Conservation (phyloP, 177 flowering plant genomes). For the Vitis hybrid region DNA sequence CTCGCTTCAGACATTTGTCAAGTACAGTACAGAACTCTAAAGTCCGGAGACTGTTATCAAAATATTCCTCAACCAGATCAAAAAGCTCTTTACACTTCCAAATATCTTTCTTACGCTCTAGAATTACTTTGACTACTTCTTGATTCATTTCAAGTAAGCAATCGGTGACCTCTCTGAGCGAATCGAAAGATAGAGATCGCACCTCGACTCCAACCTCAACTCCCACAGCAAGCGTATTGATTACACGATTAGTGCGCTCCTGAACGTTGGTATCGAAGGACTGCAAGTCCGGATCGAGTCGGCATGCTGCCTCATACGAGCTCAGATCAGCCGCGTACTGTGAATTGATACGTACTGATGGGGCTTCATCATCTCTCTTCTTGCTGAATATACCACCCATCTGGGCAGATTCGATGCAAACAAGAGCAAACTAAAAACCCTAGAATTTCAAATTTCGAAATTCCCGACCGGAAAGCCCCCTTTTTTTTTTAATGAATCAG, state of each 20-base stretch:
- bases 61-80: constrained; percentile 75
- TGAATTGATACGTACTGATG: constrained; percentile 18
- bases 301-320: constrained; percentile 69
- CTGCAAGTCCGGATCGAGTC: constrained; percentile 54
- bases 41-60: constrained; percentile 66
- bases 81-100: constrained; percentile 69
- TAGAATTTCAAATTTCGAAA: background rate
- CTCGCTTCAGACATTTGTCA: constrained; percentile 65
- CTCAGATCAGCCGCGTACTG: constrained; percentile 39
- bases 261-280: constrained; percentile 59
- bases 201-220: constrained; percentile 30
- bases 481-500: no score
- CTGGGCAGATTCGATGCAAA: background rate
- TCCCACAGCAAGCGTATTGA: constrained; percentile 53
- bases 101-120: constrained; percentile 62
- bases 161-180: constrained; percentile 65
- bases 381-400: constrained; percentile 65
- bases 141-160: constrained; percentile 73
- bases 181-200: constrained; percentile 61
- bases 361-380: constrained; percentile 22
- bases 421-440: background rate
- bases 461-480: no score
- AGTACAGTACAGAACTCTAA: constrained; percentile 71
- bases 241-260: constrained; percentile 52
- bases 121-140: constrained; percentile 64